Base-by-base conservation (phyloP, 140 eudicot species). In the Flaveria floridana region DNA sequence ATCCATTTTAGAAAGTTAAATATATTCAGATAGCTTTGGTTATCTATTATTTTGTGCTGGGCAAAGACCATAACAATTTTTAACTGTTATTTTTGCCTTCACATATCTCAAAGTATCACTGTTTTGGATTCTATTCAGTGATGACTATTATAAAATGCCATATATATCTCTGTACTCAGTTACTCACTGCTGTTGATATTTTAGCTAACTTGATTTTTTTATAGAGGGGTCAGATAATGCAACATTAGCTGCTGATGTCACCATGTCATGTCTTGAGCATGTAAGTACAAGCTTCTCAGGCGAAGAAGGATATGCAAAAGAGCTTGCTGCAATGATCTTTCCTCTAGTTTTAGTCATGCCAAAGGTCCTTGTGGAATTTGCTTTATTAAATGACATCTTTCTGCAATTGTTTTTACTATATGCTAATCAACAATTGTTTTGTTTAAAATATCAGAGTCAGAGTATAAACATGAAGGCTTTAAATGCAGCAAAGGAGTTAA, bases 341-440 rank as follows among this genome's bases (percentile, higher is more conserved):
- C 96, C 97, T 39, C 58, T 94, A 34, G 34, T 94, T 72, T 64
- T 94, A 72, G 47, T 88, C 78, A 65, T 68, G 28, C 96, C 95
- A 4, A 94, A 94, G 97, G 97, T 92, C 70, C 44, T 4, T 1
- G 0, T 28, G 5, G 19, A n/a, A 9, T 82, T 47, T 68, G 57
- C 53, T 48, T 39, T 52, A 19, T 65, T 66, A 73, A 50, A 15
- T 58, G 62, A 57, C 64, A 37, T 63, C 23, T 69, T 77, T 44
- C 46, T 63, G 26, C 69, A 41, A 2, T 25, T 39, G 41, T 44
- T 34, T 55, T 8, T 44, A 7, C 70, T 56, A 25, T 2, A 13
- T 76, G 42, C 66, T 81, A 55, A 81, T 47, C 16, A 13, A 61
- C 53, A 62, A 61, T 53, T 63, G 12, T 81, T 72, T 82, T 42